These are phyloP conservation scores for Purpureocillium lavendulum DNA, from an alignment of 2,329 filamentous ascomycete genomes.

Conservation along the genomic window DNA sequence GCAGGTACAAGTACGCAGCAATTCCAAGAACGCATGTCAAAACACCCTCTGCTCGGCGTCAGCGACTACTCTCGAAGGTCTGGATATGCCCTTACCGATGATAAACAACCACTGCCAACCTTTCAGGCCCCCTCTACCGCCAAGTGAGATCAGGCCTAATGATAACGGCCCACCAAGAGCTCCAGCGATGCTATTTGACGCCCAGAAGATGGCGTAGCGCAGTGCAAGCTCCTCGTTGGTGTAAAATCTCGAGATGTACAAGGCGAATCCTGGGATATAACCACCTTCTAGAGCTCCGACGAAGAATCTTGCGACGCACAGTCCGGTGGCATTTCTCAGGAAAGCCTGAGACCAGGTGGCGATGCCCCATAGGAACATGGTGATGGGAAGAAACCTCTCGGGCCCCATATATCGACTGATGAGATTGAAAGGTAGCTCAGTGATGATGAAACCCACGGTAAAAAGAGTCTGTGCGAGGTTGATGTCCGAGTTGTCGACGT, in stretches of 20 bases:
- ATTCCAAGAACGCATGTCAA: constrained; percentile 14
- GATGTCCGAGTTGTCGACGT: constrained; percentile 39
- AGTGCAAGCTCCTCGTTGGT: constrained; percentile 19
- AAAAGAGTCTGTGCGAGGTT: constrained; percentile 44
- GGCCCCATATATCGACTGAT: constrained; percentile 18
- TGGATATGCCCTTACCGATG: constrained; percentile 11
- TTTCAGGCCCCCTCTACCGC: constrained; percentile 12
- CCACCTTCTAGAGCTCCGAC: constrained; percentile 21
- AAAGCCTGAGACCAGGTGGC: constrained; percentile 20
- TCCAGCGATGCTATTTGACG: constrained; percentile 18
- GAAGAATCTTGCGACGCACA: constrained; percentile 18
- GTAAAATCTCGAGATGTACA: constrained; percentile 21
- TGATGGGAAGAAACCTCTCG: constrained; percentile 17
- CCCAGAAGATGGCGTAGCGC: constrained; percentile 20
- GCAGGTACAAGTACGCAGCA: constrained; percentile 18
- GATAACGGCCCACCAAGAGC: constrained; percentile 17
- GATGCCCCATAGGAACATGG: constrained; percentile 20
- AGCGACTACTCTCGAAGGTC: not conserved
- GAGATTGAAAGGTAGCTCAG: constrained; percentile 24
- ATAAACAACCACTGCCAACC: constrained; percentile 24
- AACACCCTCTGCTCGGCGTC: constrained; percentile 13
- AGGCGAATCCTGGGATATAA: constrained; percentile 21
- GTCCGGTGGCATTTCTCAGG: constrained; percentile 13
- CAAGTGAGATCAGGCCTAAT: constrained; percentile 16
- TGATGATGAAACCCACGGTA: constrained; percentile 39